Evolutionary conservation across 2,329 filamentous ascomycete species (phyloP).

Genomic region (Pestalotiopsis sp.): DNA sequence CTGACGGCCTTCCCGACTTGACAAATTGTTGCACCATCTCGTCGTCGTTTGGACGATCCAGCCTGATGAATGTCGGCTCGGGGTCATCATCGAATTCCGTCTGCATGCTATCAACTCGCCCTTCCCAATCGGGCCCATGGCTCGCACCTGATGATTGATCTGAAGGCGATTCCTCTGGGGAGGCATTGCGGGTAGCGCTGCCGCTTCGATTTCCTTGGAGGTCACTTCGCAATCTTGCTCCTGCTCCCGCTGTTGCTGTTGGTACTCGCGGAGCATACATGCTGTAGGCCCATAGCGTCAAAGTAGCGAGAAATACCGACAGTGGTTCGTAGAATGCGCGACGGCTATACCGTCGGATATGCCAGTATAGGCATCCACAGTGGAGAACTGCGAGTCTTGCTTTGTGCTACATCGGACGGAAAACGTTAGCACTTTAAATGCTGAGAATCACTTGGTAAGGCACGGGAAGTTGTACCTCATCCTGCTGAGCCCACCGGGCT

Average conservation of each 20-base stretch:
- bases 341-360: conserved; percentile 1
- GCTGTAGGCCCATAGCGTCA: conserved; percentile 30
- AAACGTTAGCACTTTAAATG: not conserved
- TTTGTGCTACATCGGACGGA: not conserved
- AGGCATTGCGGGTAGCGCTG: not conserved
- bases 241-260: not conserved
- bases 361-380: conserved; percentile 3
- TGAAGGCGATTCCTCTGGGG: not conserved
- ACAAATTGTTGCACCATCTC: conserved; percentile 5
- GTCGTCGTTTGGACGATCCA: conserved; percentile 1
- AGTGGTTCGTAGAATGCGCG: not conserved
- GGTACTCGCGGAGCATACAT: conserved; percentile 15
- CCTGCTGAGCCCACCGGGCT: conserved; percentile 1
- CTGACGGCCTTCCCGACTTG: not conserved
- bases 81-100: not conserved
- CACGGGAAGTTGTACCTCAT: not conserved
- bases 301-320: conserved; percentile 27
- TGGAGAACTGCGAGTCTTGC: not conserved
- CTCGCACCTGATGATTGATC: not conserved
- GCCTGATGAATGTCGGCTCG: conserved; percentile 1
- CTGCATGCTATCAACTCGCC: no score
- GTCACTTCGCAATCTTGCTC: no score
- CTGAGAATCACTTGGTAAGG: not conserved
- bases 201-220: not conserved
- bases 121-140: not conserved